These are phyloP conservation scores for Fusarium tuaranense DNA, from an alignment of 2,329 filamentous ascomycete genomes.

Conservation along the genomic window DNA sequence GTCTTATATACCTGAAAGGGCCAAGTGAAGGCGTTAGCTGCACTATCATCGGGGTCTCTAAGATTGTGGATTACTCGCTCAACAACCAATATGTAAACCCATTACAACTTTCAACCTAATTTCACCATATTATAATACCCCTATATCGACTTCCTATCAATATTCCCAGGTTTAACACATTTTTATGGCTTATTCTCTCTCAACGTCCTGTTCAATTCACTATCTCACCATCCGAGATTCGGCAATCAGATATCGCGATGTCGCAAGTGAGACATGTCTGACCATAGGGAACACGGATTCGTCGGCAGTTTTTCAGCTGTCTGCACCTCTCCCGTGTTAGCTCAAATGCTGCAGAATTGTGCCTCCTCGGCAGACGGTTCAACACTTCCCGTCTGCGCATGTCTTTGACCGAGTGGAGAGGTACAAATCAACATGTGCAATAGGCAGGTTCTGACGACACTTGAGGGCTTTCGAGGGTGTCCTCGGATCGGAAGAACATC, in stretches of 20 bases:
- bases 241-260: neutral
- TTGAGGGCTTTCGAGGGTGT: neutral
- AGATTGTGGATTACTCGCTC: rapidly evolving
- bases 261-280: neutral
- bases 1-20: neutral
- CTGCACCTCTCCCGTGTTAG: neutral
- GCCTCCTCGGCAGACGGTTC: neutral
- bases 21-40: neutral
- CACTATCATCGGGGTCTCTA: neutral
- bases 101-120: neutral
- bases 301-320: neutral
- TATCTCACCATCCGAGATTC: neutral
- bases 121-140: neutral
- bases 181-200: neutral
- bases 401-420: neutral
- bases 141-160: rapidly evolving
- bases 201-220: neutral
- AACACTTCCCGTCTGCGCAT: neutral
- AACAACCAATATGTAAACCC: rapidly evolving
- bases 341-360: neutral
- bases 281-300: neutral
- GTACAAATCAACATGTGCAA: neutral
- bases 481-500: neutral
- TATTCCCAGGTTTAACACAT: neutral
- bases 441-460: neutral